Evolutionary conservation across 2,329 filamentous ascomycete genomes (phyloP).

Genomic region (Botryotinia narcissicola): DNA sequence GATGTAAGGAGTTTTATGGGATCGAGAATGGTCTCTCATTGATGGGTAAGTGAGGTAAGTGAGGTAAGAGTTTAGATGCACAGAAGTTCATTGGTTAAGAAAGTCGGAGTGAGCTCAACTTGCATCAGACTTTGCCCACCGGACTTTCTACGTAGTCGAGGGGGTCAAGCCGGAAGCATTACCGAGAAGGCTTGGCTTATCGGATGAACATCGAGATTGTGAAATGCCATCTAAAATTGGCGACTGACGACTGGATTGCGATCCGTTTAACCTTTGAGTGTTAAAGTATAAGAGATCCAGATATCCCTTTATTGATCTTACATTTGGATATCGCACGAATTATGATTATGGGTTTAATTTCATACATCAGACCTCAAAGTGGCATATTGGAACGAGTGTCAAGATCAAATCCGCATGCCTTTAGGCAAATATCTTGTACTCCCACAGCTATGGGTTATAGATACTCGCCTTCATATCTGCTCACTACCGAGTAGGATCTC

Average conservation of each 20-base stretch:
- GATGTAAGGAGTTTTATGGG: neutral
- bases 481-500: neutral
- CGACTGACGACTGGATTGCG: neutral
- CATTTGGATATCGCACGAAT: too few species aligned
- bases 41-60: neutral
- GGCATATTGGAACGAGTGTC: neutral
- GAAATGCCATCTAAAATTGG: slow-evolving; percentile 1
- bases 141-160: neutral
- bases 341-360: neutral
- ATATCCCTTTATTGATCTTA: neutral
- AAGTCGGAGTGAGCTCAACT: neutral
- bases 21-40: neutral
- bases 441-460: neutral
- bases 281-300: neutral
- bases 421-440: neutral
- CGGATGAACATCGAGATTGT: slow-evolving; percentile 3
- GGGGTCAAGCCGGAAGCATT: slow-evolving; percentile 1
- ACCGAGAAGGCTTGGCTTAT: neutral
- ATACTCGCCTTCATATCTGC: neutral
- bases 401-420: neutral
- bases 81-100: neutral
- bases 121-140: neutral
- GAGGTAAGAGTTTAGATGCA: neutral
- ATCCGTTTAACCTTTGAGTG: neutral
- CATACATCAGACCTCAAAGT: neutral